Conservation (phyloP, 192 early-diverging fungal species). For the Backusella tuberculispora region DNA sequence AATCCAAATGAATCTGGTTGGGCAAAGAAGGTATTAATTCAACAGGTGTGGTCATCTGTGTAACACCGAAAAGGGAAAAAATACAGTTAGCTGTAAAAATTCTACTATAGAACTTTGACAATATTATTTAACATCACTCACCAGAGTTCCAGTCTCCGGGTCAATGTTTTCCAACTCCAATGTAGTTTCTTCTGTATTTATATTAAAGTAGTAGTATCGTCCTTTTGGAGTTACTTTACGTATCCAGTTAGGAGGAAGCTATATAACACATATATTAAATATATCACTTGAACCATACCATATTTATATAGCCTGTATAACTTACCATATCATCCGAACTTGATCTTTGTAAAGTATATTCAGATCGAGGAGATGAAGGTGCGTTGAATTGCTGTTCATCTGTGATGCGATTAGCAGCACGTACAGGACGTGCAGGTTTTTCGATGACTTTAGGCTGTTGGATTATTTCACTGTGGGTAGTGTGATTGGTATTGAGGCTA, state of each 20-base stretch:
- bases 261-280: constrained; percentile 5
- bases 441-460: neutral
- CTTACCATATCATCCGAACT: neutral
- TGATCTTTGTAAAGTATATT: neutral
- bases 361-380: neutral
- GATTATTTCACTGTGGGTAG: neutral
- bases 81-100: neutral
- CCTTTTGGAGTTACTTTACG: constrained; percentile 54
- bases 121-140: constrained; percentile 15
- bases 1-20: neutral
- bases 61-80: constrained; percentile 11
- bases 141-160: constrained; percentile 53
- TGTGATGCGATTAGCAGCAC: constrained; percentile 8
- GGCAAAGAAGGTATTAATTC: constrained; percentile 2
- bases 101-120: neutral
- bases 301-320: constrained; percentile 3
- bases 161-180: constrained; percentile 60
- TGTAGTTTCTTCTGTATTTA: constrained; percentile 59
- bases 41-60: constrained; percentile 12
- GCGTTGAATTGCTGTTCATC: neutral
- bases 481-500: neutral
- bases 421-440: constrained; percentile 3
- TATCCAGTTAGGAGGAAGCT: constrained; percentile 61
- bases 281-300: neutral
- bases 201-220: constrained; percentile 62